Percentiles rank a stretch among this genome's conserved stretches.
phyloP scores from a whole-genome alignment of 2,329 filamentous ascomycete species.

The Mollisiaceae sp. region DNA sequence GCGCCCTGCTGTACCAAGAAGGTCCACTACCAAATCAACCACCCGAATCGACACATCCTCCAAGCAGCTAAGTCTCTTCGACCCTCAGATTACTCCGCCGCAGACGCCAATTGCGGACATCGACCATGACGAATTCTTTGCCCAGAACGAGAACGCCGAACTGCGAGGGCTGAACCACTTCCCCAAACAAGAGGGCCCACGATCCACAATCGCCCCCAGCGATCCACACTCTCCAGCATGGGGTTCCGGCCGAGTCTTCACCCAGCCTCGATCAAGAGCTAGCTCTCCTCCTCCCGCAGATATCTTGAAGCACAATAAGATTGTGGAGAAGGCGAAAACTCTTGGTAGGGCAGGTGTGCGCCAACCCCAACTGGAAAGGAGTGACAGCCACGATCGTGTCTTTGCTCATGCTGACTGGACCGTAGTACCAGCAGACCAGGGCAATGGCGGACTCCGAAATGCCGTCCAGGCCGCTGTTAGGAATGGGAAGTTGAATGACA shows the following conservation, averaged over 20 bases:
- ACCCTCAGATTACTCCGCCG: constrained; percentile 41
- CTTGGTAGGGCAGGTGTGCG: constrained; percentile 62
- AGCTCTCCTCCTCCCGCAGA: constrained; percentile 76
- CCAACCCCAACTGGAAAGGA: constrained; percentile 59
- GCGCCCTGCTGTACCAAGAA: constrained; percentile 41
- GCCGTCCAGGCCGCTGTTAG: constrained; percentile 80
- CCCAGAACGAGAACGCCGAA: constrained; percentile 58
- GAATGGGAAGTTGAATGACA: constrained; percentile 71
- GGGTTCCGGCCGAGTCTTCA: constrained; percentile 55
- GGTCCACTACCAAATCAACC: constrained; percentile 39
- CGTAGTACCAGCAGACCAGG: constrained; percentile 84
- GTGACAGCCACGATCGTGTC: constrained; percentile 69
- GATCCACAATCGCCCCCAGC: constrained; percentile 65
- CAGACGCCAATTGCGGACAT: constrained; percentile 45
- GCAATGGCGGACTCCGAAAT: constrained; percentile 90
- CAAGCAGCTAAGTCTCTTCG: constrained; percentile 46
- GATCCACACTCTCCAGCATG: constrained; percentile 79
- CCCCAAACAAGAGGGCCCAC: constrained; percentile 52
- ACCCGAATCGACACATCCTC: constrained; percentile 62
- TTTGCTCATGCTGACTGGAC: constrained; percentile 83
- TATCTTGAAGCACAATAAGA: constrained; percentile 71
- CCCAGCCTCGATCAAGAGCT: constrained; percentile 77
- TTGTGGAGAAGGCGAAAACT: constrained; percentile 61
- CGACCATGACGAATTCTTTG: constrained; percentile 53
- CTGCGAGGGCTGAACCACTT: constrained; percentile 57